Conservation (phyloP, 106 monocot genomes). For the Apostasia shenzhenica region DNA sequence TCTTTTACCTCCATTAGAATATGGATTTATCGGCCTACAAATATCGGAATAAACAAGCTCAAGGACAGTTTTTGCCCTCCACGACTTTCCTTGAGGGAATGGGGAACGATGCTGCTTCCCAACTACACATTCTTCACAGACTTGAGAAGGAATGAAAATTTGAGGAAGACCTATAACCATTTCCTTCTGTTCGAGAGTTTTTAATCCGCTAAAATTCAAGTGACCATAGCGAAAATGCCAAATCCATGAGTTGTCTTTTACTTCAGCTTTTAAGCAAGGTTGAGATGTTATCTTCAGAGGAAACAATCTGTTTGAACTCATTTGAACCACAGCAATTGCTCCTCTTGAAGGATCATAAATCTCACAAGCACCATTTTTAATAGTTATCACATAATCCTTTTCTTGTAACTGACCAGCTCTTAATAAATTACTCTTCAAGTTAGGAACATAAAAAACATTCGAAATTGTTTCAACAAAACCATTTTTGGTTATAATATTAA, state of each 20-base stretch:
- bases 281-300: background rate
- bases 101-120: background rate
- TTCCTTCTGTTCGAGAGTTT: background rate
- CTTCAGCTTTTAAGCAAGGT: background rate
- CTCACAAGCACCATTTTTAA: too few species aligned
- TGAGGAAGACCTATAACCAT: conserved; percentile 5
- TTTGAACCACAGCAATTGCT: too few species aligned
- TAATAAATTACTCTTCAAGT: too few species aligned
- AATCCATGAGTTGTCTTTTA: conserved; percentile 3
- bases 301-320: too few species aligned
- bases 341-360: too few species aligned
- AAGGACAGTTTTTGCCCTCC: background rate
- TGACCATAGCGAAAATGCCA: conserved; percentile 11
- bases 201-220: conserved; percentile 5
- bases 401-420: too few species aligned
- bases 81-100: background rate
- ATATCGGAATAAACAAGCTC: conserved; percentile 6
- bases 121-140: conserved; percentile 13
- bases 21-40: background rate
- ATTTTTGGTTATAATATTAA: too few species aligned
- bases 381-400: too few species aligned
- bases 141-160: conserved; percentile 1
- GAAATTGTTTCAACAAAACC: too few species aligned
- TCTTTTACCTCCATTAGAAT: conserved; percentile 6
- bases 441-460: too few species aligned